Evolutionary conservation across 805 yeast species (phyloP).

Genomic region (Metschnikowia baotianmanensis): DNA sequence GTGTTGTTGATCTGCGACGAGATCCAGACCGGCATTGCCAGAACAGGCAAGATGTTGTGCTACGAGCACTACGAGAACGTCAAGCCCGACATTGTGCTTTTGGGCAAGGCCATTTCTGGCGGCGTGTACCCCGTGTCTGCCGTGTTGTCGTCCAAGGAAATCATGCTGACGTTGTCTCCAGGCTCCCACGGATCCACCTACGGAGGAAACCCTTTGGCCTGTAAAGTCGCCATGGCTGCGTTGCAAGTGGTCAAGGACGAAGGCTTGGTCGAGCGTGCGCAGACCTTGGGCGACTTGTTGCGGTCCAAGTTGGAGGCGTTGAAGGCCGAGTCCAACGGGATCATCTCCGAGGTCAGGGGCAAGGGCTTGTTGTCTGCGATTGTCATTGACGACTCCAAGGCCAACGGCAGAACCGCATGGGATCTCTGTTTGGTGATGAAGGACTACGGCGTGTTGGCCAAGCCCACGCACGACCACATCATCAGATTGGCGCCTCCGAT

Average conservation of each 20-base stretch:
- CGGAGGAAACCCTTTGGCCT: slow-evolving; percentile 96
- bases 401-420: slow-evolving; percentile 94
- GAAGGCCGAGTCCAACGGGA: slow-evolving; percentile 49
- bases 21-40: slow-evolving; percentile 95
- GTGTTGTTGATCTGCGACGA: slow-evolving; percentile 92
- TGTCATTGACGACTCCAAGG: slow-evolving; percentile 80
- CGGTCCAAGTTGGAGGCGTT: slow-evolving; percentile 55
- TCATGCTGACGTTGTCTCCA: slow-evolving; percentile 86
- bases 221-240: slow-evolving; percentile 91
- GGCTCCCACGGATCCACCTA: slow-evolving; percentile 98
- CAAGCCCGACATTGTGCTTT: slow-evolving; percentile 83
- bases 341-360: slow-evolving; percentile 69
- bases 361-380: slow-evolving; percentile 86
- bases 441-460: slow-evolving; percentile 85
- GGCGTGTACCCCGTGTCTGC: slow-evolving; percentile 93
- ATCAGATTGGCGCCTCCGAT: slow-evolving; percentile 96
- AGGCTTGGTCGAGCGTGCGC: slow-evolving; percentile 75
- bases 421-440: slow-evolving; percentile 89
- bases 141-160: slow-evolving; percentile 83
- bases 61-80: slow-evolving; percentile 77
- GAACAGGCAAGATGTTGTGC: slow-evolving; percentile 93
- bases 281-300: slow-evolving; percentile 66
- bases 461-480: slow-evolving; percentile 94
- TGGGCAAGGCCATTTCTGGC: slow-evolving; percentile 95
- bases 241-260: slow-evolving; percentile 87